Percentiles rank a stretch among this genome's conserved stretches.
phyloP scores from a whole-genome alignment of 345 rosid species.

The Xanthoceras sorbifolium region DNA sequence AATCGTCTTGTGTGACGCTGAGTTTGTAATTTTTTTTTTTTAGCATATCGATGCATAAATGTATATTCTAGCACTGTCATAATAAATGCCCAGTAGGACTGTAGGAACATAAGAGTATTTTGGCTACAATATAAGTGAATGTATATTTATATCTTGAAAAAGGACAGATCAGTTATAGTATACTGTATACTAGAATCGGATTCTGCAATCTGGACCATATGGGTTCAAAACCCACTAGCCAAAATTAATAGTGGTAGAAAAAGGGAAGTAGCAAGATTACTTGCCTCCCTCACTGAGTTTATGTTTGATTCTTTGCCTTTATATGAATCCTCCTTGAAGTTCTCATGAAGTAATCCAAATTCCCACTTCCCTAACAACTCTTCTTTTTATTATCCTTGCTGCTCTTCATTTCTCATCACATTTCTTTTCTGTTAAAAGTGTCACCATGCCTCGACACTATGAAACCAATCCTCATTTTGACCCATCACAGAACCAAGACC shows the following conservation, averaged over 20 bases:
- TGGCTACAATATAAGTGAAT: background rate
- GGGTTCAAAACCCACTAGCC: background rate
- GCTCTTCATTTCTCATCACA: slow-evolving; percentile 12
- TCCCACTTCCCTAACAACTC: slow-evolving; percentile 20
- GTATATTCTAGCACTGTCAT: background rate
- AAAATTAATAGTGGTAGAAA: background rate
- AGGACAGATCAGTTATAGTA: background rate
- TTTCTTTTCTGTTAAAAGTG: background rate
- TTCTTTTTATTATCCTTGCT: slow-evolving; percentile 25
- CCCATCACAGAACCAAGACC: background rate
- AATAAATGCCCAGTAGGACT: background rate
- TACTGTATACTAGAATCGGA: background rate
- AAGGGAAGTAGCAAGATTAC: slow-evolving; percentile 43
- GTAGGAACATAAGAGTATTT: background rate
- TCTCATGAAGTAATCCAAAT: slow-evolving; percentile 58
- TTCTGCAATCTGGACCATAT: background rate
- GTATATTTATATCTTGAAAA: background rate
- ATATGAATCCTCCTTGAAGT: slow-evolving; percentile 67
- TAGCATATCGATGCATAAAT: background rate
- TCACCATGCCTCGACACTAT: slow-evolving; percentile 38
- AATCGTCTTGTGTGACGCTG: background rate
- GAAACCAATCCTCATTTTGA: slow-evolving; percentile 71
- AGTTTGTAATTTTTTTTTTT: background rate
- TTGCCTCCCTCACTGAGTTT: slow-evolving; percentile 55
- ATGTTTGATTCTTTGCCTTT: slow-evolving; percentile 63